phyloP scores from a whole-genome alignment of 257 asterid species.

The Solanum phureja region DNA sequence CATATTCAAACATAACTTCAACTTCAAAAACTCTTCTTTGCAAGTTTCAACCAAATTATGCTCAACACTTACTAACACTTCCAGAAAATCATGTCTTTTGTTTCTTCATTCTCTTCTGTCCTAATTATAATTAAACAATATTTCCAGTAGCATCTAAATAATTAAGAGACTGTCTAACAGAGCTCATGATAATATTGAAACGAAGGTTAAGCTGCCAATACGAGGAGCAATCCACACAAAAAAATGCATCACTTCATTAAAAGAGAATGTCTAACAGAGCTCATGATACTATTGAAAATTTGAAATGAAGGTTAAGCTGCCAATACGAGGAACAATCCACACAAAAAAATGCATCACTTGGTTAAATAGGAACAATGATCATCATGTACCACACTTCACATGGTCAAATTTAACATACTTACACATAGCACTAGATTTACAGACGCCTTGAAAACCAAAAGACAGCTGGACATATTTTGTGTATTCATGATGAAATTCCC shows the following conservation, averaged over 20 bases:
- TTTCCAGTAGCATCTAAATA: not conserved
- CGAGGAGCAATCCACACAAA: no score
- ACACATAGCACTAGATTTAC: not conserved
- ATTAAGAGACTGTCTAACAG: not conserved
- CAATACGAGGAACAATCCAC: no score
- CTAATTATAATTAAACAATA: not conserved
- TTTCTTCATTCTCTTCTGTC: not conserved
- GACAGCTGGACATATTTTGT: not conserved
- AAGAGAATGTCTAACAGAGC: no score
- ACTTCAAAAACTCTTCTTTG: not conserved
- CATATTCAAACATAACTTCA: not conserved
- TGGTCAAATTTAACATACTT: not conserved
- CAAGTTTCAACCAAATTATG: not conserved
- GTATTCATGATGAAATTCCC: not conserved
- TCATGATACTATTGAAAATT: no score
- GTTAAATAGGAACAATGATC: not conserved
- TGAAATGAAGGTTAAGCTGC: no score
- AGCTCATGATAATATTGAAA: not conserved
- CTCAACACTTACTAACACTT: not conserved
- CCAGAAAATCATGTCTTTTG: not conserved
- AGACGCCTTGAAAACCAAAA: not conserved
- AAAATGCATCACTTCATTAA: no score
- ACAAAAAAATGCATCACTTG: not conserved
- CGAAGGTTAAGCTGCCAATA: not conserved
- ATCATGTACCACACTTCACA: not conserved